phyloP scores from a whole-genome alignment of 495 filamentous ascomycete genomes.

The Trichocladium antarcticum region DNA sequence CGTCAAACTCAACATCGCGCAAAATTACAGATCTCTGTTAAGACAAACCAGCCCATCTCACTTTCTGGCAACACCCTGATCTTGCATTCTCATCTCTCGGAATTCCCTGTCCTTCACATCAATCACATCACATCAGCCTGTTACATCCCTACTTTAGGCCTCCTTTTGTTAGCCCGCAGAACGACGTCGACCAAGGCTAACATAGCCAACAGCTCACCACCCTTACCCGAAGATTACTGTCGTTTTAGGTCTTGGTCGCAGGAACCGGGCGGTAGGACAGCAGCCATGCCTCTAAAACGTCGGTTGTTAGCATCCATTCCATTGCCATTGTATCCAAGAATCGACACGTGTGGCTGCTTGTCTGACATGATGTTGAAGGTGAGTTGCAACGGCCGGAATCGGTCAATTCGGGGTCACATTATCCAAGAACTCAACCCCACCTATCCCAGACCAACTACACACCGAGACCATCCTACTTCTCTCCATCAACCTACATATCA shows the following conservation, averaged over 20 bases:
- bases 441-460: background rate
- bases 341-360: no score
- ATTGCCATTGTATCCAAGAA: no score
- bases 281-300: conserved; percentile 18
- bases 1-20: no score
- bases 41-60: background rate
- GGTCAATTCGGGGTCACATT: no score
- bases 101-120: background rate
- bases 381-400: no score
- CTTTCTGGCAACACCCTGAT: background rate
- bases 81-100: background rate
- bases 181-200: background rate
- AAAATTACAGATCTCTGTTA: no score
- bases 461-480: background rate
- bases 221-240: background rate
- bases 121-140: no score
- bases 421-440: no score
- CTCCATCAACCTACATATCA: background rate
- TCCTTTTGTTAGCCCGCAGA: background rate
- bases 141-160: background rate
- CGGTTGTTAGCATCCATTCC: no score
- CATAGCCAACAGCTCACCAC: background rate
- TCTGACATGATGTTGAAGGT: no score
- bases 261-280: background rate
- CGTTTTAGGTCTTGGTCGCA: no score